Evolutionary conservation across 768 basidiomycete genomes (phyloP).

Genomic region (Cyathus striatus): DNA sequence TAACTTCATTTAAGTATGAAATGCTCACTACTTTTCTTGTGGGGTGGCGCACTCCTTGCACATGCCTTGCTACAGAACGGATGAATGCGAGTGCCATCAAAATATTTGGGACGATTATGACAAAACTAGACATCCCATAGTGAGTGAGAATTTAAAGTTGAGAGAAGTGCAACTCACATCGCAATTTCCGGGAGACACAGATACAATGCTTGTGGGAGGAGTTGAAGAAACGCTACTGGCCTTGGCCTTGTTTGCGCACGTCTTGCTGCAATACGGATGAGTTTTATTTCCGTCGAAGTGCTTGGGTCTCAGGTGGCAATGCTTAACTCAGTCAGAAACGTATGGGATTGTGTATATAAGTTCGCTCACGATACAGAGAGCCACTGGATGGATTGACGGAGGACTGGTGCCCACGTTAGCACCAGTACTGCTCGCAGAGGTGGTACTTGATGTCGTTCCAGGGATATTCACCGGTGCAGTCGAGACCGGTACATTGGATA

Average conservation of each 20-base stretch:
- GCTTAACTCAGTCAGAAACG: constrained; percentile 24
- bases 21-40: constrained; percentile 12
- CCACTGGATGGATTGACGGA: constrained; percentile 23
- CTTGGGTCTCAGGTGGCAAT: constrained; percentile 52
- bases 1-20: constrained; percentile 10
- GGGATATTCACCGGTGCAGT: constrained; percentile 25
- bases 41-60: constrained; percentile 37
- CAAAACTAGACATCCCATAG: constrained; percentile 38
- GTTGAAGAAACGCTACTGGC: constrained; percentile 13
- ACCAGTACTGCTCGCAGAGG: constrained; percentile 15
- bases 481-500: constrained; percentile 17
- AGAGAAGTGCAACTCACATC: constrained; percentile 30
- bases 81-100: constrained; percentile 53
- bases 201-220: not conserved
- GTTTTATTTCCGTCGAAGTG: constrained; percentile 50
- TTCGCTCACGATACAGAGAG: constrained; percentile 46
- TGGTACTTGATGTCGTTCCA: constrained; percentile 16
- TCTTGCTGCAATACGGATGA: constrained; percentile 56
- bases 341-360: constrained; percentile 3
- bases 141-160: constrained; percentile 1
- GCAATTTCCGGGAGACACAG: constrained; percentile 33
- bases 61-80: constrained; percentile 63
- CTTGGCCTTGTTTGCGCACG: constrained; percentile 46
- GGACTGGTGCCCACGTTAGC: constrained; percentile 14
- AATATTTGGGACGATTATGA: constrained; percentile 53